phyloP scores from a whole-genome alignment of 106 monocot species.

The Agapanthus africanus region DNA sequence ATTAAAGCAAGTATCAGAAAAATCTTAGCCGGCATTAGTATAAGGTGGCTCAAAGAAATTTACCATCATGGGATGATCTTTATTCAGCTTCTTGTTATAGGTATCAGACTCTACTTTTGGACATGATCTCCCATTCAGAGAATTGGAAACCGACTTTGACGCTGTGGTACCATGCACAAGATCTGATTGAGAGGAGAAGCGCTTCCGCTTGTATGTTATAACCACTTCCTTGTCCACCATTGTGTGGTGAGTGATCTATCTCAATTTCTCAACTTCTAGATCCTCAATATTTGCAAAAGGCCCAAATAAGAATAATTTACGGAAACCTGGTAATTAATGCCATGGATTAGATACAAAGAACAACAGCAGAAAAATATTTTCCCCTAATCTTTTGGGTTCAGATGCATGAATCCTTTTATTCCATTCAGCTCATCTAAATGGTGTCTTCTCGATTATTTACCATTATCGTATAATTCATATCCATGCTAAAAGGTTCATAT shows the following conservation, averaged over 20 bases:
- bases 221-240: constrained; percentile 10
- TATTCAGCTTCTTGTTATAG: background rate
- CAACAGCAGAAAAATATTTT: no score
- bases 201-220: constrained; percentile 2
- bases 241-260: background rate
- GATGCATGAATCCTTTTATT: no score
- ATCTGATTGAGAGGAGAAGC: constrained; percentile 9
- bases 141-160: background rate
- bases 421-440: no score
- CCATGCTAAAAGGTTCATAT: background rate
- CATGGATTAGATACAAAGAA: background rate
- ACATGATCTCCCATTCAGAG: background rate
- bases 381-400: no score
- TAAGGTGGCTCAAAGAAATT: background rate
- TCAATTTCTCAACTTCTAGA: background rate
- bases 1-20: background rate
- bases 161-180: background rate
- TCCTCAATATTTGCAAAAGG: background rate
- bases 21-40: background rate
- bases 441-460: no score
- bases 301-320: background rate
- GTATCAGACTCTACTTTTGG: background rate
- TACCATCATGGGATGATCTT: constrained; percentile 2
- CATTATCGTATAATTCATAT: background rate
- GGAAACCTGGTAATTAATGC: background rate